These are phyloP conservation scores for Metschnikowia koreensis DNA, from an alignment of 805 yeast species.

Conservation along the genomic window DNA sequence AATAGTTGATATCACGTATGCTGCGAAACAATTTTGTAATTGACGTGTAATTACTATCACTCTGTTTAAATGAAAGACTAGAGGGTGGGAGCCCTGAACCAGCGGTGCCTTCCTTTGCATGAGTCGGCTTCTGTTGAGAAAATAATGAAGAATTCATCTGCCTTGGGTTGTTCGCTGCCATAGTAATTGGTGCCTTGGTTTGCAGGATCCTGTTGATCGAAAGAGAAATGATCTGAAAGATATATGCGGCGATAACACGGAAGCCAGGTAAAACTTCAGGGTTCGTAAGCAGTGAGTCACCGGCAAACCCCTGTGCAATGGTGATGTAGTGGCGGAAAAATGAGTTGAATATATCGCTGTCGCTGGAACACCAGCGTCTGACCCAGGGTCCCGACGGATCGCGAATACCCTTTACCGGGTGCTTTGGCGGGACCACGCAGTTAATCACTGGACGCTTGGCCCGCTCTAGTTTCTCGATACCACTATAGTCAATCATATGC, in stretches of 20 bases:
- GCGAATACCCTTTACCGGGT: conserved; percentile 47
- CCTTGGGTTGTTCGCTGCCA: conserved; percentile 1
- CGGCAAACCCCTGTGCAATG: conserved; percentile 19
- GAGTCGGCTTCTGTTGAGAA: neutral
- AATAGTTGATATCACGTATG: conserved; percentile 33
- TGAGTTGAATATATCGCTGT: conserved; percentile 57
- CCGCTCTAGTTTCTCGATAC: conserved; percentile 30
- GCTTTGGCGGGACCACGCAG: conserved; percentile 39
- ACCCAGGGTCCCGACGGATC: conserved; percentile 67
- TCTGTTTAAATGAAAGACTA: conserved; percentile 21
- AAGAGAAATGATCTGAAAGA: conserved; percentile 41
- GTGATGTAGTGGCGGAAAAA: conserved; percentile 58
- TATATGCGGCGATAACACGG: conserved; percentile 43
- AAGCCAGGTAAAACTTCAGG: conserved; percentile 40
- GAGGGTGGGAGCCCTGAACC: conserved; percentile 7
- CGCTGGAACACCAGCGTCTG: conserved; percentile 55
- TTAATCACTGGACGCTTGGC: conserved; percentile 30
- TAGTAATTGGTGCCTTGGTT: conserved; percentile 5
- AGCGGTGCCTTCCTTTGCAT: conserved; percentile 1
- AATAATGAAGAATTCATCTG: neutral
- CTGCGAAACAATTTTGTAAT: conserved; percentile 40
- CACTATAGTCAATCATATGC: conserved; percentile 32
- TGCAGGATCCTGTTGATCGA: conserved; percentile 23
- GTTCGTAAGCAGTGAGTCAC: conserved; percentile 1
- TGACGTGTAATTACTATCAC: conserved; percentile 38